Conservation (phyloP, 2,329 filamentous ascomycete species). For the Colletotrichum sp. region DNA sequence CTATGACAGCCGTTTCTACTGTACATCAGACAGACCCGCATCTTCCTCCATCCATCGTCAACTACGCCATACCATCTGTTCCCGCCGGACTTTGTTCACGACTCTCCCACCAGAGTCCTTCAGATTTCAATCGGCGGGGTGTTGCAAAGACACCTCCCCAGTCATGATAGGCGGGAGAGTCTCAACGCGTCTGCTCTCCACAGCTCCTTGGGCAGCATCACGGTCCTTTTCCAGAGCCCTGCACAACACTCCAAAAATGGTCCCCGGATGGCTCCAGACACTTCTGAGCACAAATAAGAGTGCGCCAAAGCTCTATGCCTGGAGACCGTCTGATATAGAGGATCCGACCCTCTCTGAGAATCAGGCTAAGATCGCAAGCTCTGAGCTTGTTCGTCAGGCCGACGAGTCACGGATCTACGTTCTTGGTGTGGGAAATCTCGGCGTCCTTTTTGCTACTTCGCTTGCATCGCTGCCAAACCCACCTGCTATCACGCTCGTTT, state of each 20-base stretch:
- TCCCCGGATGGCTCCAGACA: conserved; percentile 34
- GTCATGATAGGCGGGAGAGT: not conserved
- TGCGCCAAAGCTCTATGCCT: conserved; percentile 41
- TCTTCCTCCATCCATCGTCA: not conserved
- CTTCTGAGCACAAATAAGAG: conserved; percentile 25
- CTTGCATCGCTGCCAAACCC: conserved; percentile 63
- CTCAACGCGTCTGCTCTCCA: not conserved
- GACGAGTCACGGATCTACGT: conserved; percentile 66
- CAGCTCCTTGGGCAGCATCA: not conserved
- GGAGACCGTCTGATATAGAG: conserved; percentile 34
- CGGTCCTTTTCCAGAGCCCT: not conserved
- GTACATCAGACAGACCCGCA: not conserved
- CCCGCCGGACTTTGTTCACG: not conserved
- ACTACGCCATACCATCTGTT: not conserved
- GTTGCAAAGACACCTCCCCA: not conserved
- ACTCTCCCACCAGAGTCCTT: not conserved
- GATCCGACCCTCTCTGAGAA: not conserved
- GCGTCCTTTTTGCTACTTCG: conserved; percentile 77
- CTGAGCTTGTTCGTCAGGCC: not conserved
- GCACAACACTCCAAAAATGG: not conserved
- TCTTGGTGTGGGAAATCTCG: conserved; percentile 82
- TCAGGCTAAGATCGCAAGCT: not conserved
- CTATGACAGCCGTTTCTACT: not conserved
- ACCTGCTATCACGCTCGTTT: conserved; percentile 81
- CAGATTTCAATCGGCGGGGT: not conserved